Percentiles rank a stretch among this genome's conserved stretches.
phyloP scores from a whole-genome alignment of 352 stramenopile genomes.

The Blastocystis sp. region DNA sequence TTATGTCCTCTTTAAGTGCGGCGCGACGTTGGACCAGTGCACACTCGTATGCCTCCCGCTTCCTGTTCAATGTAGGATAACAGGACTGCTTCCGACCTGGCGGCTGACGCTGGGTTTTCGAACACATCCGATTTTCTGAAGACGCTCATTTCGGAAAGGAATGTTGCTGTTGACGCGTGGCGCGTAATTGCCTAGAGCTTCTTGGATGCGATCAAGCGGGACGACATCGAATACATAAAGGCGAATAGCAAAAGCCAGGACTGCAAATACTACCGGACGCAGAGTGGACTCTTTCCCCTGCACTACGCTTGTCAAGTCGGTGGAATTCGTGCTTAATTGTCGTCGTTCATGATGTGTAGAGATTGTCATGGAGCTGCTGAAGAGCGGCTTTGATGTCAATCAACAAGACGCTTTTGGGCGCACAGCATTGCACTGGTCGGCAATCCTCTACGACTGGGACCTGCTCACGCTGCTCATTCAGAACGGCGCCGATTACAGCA shows the following conservation, averaged over 20 bases:
- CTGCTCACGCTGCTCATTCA: conserved; percentile 7
- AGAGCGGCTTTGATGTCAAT: conserved; percentile 37
- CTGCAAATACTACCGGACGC: conserved; percentile 67
- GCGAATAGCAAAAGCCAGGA: conserved; percentile 39
- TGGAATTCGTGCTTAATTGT: neutral
- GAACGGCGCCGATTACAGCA: conserved; percentile 1
- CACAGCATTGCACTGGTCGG: conserved; percentile 55
- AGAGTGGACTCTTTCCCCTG: conserved; percentile 44
- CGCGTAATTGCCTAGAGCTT: conserved; percentile 31
- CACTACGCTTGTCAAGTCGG: conserved; percentile 35
- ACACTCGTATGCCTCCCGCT: conserved; percentile 24
- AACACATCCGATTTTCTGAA: conserved; percentile 55
- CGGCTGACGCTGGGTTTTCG: conserved; percentile 42
- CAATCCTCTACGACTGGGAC: conserved; percentile 53
- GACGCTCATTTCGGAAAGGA: conserved; percentile 23
- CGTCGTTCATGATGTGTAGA: neutral
- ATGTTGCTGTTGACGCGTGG: neutral
- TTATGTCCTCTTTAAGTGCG: conserved; percentile 63
- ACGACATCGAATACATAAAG: conserved; percentile 49
- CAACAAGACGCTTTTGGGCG: conserved; percentile 50
- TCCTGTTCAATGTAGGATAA: conserved; percentile 34
- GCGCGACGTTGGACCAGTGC: conserved; percentile 35
- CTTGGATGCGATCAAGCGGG: conserved; percentile 16
- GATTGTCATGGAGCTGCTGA: conserved; percentile 45
- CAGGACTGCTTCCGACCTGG: conserved; percentile 3